Percentiles rank a stretch among this genome's conserved stretches.
phyloP scores from a whole-genome alignment of 2,329 filamentous ascomycete species.

The Emydomyces testavorans region DNA sequence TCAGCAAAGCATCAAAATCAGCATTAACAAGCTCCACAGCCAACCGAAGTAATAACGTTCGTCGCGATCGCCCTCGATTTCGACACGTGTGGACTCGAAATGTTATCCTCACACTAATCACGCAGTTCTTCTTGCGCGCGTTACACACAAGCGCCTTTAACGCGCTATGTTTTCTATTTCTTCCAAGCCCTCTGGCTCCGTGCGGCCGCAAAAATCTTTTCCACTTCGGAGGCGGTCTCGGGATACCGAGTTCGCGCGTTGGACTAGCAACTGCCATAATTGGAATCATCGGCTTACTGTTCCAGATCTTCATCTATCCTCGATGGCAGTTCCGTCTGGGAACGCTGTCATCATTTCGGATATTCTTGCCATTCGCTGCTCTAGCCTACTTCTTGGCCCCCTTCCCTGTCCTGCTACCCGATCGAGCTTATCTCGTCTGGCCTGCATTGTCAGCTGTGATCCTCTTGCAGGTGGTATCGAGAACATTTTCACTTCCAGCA shows the following conservation, averaged over 20 bases:
- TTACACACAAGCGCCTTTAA: slow-evolving; percentile 68
- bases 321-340: slow-evolving; percentile 54
- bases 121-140: slow-evolving; percentile 57
- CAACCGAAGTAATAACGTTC: slow-evolving; percentile 14
- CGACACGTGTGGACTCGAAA: slow-evolving; percentile 44
- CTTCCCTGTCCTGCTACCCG: slow-evolving; percentile 58
- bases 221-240: slow-evolving; percentile 62
- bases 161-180: slow-evolving; percentile 63
- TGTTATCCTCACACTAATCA: slow-evolving; percentile 47
- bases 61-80: slow-evolving; percentile 36
- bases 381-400: slow-evolving; percentile 58
- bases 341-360: slow-evolving; percentile 54
- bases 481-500: slow-evolving; percentile 56
- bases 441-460: slow-evolving; percentile 52
- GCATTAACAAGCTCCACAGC: slow-evolving; percentile 17
- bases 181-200: slow-evolving; percentile 55
- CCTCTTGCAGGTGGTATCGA: slow-evolving; percentile 57
- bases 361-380: slow-evolving; percentile 60
- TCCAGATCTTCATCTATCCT: slow-evolving; percentile 64
- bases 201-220: slow-evolving; percentile 31
- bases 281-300: slow-evolving; percentile 59
- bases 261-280: slow-evolving; percentile 69
- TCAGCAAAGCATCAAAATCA: not conserved
- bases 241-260: slow-evolving; percentile 58
- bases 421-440: slow-evolving; percentile 48